Conservation (phyloP, 1,284 basidiomycete genomes). For the Naganishia albida region DNA sequence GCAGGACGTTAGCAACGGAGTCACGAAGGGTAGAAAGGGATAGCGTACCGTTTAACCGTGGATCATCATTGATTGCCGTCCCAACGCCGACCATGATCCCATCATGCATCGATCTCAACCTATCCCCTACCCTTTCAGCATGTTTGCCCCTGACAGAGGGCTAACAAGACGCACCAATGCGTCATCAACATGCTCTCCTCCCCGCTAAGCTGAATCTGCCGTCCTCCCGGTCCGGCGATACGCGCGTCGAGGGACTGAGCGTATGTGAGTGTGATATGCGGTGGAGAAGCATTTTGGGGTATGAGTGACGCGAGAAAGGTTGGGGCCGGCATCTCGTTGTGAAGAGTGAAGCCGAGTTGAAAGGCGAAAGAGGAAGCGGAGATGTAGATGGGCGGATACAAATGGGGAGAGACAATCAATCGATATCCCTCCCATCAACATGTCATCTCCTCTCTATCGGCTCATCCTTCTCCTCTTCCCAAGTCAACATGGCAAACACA, state of each 20-base stretch:
- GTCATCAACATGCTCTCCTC: constrained; percentile 91
- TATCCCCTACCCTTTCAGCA: constrained; percentile 44
- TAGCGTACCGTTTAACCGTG: constrained; percentile 80
- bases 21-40: too few relatives aligned
- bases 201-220: constrained; percentile 80
- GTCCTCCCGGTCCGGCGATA: constrained; percentile 74
- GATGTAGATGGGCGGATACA: too few relatives aligned
- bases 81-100: constrained; percentile 89
- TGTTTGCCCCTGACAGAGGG: neutral
- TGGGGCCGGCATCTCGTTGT: constrained; percentile 1
- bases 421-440: too few relatives aligned
- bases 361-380: too few relatives aligned
- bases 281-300: constrained; percentile 30
- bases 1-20: neutral
- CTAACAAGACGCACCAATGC: constrained; percentile 66
- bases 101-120: constrained; percentile 86
- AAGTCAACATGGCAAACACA: constrained; percentile 1
- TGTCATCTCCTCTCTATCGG: too few relatives aligned
- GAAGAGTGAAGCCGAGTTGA: too few relatives aligned
- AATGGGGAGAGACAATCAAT: too few relatives aligned
- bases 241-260: constrained; percentile 93
- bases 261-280: constrained; percentile 77
- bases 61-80: constrained; percentile 87
- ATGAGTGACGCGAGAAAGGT: constrained; percentile 12
- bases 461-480: too few relatives aligned